Base-by-base conservation (phyloP, 2,329 filamentous ascomycete genomes). In the Fusarium dimerum region DNA sequence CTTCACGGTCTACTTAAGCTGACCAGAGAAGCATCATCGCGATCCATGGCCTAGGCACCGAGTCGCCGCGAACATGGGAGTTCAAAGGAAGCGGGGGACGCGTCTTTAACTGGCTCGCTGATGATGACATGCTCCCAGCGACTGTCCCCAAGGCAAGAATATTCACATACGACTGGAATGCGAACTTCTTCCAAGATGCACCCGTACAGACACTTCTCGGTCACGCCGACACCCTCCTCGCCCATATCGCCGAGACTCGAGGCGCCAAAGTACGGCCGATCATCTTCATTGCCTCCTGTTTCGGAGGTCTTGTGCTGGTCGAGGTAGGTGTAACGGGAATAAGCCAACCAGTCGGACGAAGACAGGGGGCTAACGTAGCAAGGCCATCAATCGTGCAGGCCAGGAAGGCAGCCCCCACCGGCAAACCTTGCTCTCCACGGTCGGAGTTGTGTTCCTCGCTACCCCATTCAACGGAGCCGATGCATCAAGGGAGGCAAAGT, bases 121-220 rank as follows among this genome's bases (percentile, higher is more conserved):
- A 52, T 40, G 2, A 13, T 18, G 16, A 52, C 32, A 52, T 52
- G 50, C 45, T 52, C 6, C 50, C 32, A 15, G 30, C 45, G 16
- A 30, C 34, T 13, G 29, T 52, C 11, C 50, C 50, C 20, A 26
- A 47, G 10, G 45, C 50, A 30, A 43, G 45, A 17, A 45, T 52
- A 13, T 48, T 47, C 45, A 52, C 50, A 10, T 52, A 52, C 30
- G 50, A 52, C 16, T 52, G 50, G 50, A 52, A 52, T 13, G 45
- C 50, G 26, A 52, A 48, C 18, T 43, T 13, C 20, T 39, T 40
- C 45, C 40, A 34, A 20, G 40, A 44, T 16, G 50, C 45, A 18
- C 38, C 50, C 10, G 40, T 44, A 9, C 40, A 48, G 16, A 30
- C 45, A 13, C 20, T 52, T 15, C 45, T 48, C 16, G 45, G 40